Conservation (phyloP, 73 alveolate species). For the Paraurostyla sp. region DNA sequence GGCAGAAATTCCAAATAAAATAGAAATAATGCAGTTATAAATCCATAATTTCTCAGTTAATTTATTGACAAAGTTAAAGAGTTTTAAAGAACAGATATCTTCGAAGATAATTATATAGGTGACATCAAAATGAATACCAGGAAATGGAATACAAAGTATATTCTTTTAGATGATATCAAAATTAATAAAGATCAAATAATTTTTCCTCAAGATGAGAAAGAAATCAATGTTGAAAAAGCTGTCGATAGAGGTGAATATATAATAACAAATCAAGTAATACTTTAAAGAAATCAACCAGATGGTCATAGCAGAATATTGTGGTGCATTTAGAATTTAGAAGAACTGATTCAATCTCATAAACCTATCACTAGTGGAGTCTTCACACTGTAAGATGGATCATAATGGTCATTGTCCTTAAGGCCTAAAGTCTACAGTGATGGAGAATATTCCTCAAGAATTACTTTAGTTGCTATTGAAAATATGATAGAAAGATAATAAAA, state of each 20-base stretch:
- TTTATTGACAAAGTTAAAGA: not conserved
- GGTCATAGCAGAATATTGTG: conserved; percentile 35
- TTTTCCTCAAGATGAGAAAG: not conserved
- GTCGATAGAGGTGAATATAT: not conserved
- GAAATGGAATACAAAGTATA: not conserved
- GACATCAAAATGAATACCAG: not conserved
- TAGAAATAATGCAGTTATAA: not conserved
- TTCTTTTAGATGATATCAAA: not conserved
- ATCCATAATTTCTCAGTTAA: not conserved
- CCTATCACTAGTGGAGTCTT: not conserved
- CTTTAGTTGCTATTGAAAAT: not conserved
- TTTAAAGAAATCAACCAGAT: conserved; percentile 34
- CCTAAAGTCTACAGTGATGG: not conserved
- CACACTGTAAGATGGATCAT: not conserved
- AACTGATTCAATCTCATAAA: not conserved
- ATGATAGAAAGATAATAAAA: not conserved
- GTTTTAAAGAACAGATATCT: not conserved
- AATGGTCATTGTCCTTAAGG: not conserved
- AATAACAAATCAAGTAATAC: not conserved
- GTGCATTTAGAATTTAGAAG: not conserved
- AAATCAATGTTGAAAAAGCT: not conserved
- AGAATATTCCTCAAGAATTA: not conserved
- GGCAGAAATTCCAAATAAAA: not conserved
- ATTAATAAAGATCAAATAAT: not conserved
- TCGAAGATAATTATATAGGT: not conserved